Evolutionary conservation across 805 yeast genomes (phyloP).

Genomic region (Nadsonia fulvescens): DNA sequence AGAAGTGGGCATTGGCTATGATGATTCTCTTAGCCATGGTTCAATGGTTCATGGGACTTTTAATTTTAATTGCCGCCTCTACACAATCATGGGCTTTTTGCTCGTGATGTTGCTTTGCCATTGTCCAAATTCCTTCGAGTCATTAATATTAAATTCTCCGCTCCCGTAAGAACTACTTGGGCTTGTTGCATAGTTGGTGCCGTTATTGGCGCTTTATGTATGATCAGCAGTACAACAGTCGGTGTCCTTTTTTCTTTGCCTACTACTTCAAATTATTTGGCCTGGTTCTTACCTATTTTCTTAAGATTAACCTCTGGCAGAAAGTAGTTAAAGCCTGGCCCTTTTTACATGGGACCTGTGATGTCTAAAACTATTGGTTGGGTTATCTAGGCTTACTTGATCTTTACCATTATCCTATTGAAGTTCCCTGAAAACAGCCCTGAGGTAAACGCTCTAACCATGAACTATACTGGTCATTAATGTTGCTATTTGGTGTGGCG

Average conservation of each 20-base stretch:
- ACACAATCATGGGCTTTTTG: conserved; percentile 62
- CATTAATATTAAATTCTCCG: conserved; percentile 37
- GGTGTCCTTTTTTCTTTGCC: conserved; percentile 49
- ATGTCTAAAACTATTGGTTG: conserved; percentile 28
- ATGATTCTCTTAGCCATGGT: conserved; percentile 40
- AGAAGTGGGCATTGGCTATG: conserved; percentile 45
- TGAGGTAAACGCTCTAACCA: conserved; percentile 21
- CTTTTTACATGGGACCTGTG: conserved; percentile 39
- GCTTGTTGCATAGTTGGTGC: conserved; percentile 34
- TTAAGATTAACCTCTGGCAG: conserved; percentile 31
- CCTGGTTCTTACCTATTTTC: conserved; percentile 46
- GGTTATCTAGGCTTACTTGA: conserved; percentile 31
- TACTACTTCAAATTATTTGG: conserved; percentile 42
- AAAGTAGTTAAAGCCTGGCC: conserved; percentile 41
- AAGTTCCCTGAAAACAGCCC: conserved; percentile 37
- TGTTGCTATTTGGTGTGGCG: conserved; percentile 38
- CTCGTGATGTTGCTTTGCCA: conserved; percentile 64
- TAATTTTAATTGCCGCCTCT: conserved; percentile 43
- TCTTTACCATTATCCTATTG: conserved; percentile 34
- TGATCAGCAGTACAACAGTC: conserved; percentile 44
- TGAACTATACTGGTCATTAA: conserved; percentile 62
- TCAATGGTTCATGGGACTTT: conserved; percentile 50
- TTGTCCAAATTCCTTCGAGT: conserved; percentile 35
- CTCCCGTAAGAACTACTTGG: conserved; percentile 47
- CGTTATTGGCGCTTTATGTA: conserved; percentile 35